These are phyloP conservation scores for Aspergillus alliaceus DNA, from an alignment of 2,329 filamentous ascomycete genomes.

Conservation along the genomic window DNA sequence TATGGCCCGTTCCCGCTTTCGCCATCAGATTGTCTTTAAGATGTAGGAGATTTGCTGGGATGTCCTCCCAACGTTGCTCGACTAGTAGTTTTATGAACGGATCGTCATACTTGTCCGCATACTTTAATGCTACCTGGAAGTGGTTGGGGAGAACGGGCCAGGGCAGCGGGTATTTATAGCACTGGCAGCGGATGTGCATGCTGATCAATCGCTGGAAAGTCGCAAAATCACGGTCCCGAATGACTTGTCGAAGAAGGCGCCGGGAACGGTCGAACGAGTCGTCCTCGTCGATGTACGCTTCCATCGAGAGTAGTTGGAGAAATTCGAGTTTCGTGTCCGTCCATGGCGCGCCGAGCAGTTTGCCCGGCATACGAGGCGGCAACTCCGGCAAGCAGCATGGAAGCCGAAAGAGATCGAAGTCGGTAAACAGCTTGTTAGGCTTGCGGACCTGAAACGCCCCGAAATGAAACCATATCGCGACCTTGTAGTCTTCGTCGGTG, in stretches of 20 bases:
- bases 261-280: conserved; percentile 28
- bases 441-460: conserved; percentile 37
- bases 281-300: conserved; percentile 41
- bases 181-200: conserved; percentile 30
- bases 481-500: conserved; percentile 20
- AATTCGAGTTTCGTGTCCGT: conserved; percentile 40
- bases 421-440: conserved; percentile 25
- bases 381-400: conserved; percentile 27
- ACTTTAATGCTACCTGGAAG: conserved; percentile 32
- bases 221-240: conserved; percentile 33
- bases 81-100: conserved; percentile 36
- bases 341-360: conserved; percentile 40
- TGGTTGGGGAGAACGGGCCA: conserved; percentile 37
- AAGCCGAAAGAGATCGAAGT: conserved; percentile 36
- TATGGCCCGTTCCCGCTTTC: conserved; percentile 9
- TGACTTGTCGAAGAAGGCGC: conserved; percentile 33
- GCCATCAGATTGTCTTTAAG: conserved; percentile 26
- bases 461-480: conserved; percentile 40
- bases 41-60: conserved; percentile 22
- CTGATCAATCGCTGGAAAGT: conserved; percentile 33
- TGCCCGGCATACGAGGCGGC: conserved; percentile 39
- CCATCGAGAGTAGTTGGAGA: conserved; percentile 35
- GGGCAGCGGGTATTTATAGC: conserved; percentile 30
- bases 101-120: conserved; percentile 29
- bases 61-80: conserved; percentile 32